These are phyloP conservation scores for Pterocarpus santalinus DNA, from an alignment of 306 rosid species.

Conservation along the genomic window DNA sequence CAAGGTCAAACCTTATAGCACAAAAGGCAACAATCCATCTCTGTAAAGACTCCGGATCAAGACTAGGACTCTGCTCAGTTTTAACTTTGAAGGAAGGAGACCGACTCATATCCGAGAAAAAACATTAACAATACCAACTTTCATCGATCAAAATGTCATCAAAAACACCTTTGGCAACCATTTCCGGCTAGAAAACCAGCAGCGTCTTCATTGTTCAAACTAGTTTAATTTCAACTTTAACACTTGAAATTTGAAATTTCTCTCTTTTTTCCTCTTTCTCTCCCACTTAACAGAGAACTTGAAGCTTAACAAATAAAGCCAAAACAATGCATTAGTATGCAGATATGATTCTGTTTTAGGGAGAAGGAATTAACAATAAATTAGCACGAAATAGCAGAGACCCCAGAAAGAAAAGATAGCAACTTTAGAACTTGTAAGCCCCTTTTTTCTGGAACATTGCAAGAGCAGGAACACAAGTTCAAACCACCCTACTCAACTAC, in stretches of 20 bases:
- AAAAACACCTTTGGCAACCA: conserved; percentile 43
- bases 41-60: conserved; percentile 70
- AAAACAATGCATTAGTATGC: conserved; percentile 37
- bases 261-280: background rate
- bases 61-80: conserved; percentile 67
- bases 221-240: conserved; percentile 32
- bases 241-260: background rate
- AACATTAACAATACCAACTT: conserved; percentile 40
- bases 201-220: conserved; percentile 44
- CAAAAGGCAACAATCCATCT: conserved; percentile 83
- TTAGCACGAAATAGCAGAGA: conserved; percentile 1
- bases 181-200: conserved; percentile 48
- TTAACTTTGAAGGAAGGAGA: conserved; percentile 77
- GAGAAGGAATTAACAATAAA: conserved; percentile 18
- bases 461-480: background rate
- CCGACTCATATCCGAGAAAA: conserved; percentile 68
- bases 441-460: background rate
- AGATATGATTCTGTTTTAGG: background rate
- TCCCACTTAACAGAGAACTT: conserved; percentile 45
- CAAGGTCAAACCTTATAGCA: conserved; percentile 82
- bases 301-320: conserved; percentile 42
- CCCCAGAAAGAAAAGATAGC: conserved; percentile 6
- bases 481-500: conserved; percentile 33
- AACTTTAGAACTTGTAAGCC: background rate
- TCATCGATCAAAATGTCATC: conserved; percentile 51